A percentile compares a stretch with the other conserved stretches of the same genome.
Evolutionary conservation across 2,329 filamentous ascomycete genomes (phyloP).

Genomic region (Cladophialophora psammophila): DNA sequence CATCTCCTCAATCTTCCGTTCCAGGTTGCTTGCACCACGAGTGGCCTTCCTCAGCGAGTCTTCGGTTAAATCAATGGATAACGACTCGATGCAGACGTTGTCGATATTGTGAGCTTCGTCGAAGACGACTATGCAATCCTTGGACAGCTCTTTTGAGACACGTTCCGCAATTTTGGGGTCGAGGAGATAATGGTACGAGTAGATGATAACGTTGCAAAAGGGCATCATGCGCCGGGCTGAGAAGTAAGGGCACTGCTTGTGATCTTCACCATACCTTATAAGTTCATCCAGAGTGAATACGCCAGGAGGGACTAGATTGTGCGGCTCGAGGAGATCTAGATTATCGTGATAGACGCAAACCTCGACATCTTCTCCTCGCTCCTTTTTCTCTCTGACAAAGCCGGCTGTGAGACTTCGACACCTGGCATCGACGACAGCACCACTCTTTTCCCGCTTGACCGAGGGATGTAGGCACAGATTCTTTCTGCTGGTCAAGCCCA

Average conservation of each 20-base stretch:
- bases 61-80: conserved; percentile 96
- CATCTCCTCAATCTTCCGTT: conserved; percentile 91
- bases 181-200: conserved; percentile 97
- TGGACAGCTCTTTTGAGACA: conserved; percentile 93
- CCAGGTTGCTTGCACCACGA: conserved; percentile 86
- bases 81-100: conserved; percentile 97
- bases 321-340: conserved; percentile 89
- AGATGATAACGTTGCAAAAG: conserved; percentile 99
- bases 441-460: conserved; percentile 95
- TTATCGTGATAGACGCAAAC: conserved; percentile 98
- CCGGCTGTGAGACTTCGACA: conserved; percentile 95
- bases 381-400: conserved; percentile 97
- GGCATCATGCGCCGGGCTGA: conserved; percentile 98
- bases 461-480: conserved; percentile 96
- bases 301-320: conserved; percentile 91
- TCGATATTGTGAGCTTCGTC: conserved; percentile 99
- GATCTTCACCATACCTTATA: conserved; percentile 86
- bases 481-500: conserved; percentile 94
- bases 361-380: conserved; percentile 91
- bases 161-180: conserved; percentile 97
- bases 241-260: conserved; percentile 98
- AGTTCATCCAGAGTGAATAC: conserved; percentile 95
- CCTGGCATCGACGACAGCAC: conserved; percentile 89
- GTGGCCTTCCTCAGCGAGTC: conserved; percentile 92
- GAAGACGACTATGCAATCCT: conserved; percentile 98